A percentile compares a stretch with the other conserved stretches of the same genome.
These are phyloP conservation scores for Cladosporium velox DNA, from an alignment of 2,329 filamentous ascomycete species.

Conservation along the genomic window DNA sequence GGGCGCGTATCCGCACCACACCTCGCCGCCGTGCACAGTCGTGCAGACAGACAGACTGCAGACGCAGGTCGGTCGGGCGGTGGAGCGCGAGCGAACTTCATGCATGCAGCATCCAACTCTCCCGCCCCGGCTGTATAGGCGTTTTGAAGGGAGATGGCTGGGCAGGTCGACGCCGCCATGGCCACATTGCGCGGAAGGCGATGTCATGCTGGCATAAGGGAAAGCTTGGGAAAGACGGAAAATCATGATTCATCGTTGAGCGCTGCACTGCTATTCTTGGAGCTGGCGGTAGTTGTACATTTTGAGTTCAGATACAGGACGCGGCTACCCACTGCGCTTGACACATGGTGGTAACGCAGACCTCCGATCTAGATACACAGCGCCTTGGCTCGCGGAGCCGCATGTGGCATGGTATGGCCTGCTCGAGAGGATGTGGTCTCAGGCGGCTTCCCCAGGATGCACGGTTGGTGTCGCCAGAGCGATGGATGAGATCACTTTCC, in stretches of 20 bases:
- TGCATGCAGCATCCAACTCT: conserved; percentile 19
- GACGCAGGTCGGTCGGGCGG: conserved; percentile 12
- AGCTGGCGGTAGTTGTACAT: conserved; percentile 6
- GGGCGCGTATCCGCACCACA: conserved; percentile 4
- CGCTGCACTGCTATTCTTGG: conserved; percentile 16
- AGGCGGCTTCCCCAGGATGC: conserved; percentile 10
- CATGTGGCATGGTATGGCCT: conserved; percentile 6
- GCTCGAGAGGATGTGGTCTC: not conserved
- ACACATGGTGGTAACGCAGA: conserved; percentile 15
- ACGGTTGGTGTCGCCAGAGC: conserved; percentile 19
- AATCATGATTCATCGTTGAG: conserved; percentile 15
- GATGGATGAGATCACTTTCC: conserved; percentile 3
- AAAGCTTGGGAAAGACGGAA: not conserved
- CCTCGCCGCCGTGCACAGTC: not conserved
- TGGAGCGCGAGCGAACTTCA: conserved; percentile 3
- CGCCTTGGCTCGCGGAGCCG: conserved; percentile 19
- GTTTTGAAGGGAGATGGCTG: conserved; percentile 6
- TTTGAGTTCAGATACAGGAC: conserved; percentile 10
- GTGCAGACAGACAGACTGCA: conserved; percentile 11
- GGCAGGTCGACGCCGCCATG: not conserved
- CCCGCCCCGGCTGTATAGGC: conserved; percentile 12
- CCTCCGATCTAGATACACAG: conserved; percentile 14
- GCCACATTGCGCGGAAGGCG: not conserved
- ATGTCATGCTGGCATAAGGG: conserved; percentile 10
- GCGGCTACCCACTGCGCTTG: conserved; percentile 6